A percentile compares a stretch with the other conserved stretches of the same genome.
phyloP scores from a whole-genome alignment of 768 basidiomycete genomes.

The Termitomyces sp. region DNA sequence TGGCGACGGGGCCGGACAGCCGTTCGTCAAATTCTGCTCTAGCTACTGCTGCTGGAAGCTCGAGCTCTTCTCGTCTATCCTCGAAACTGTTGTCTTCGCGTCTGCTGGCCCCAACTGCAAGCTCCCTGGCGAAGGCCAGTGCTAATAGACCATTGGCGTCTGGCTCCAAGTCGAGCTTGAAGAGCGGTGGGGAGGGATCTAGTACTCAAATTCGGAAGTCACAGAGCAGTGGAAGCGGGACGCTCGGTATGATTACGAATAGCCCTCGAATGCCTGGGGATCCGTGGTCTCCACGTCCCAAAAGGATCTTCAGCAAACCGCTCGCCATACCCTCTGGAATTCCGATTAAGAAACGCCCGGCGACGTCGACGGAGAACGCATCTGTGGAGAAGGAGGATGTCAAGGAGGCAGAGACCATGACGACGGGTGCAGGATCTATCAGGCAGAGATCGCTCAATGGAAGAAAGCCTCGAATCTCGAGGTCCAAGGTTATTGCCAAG shows the following conservation, averaged over 20 bases:
- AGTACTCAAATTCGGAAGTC: background rate
- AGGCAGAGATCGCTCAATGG: conserved; percentile 33
- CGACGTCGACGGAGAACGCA: background rate
- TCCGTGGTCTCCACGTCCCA: conserved; percentile 26
- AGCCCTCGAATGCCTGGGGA: conserved; percentile 16
- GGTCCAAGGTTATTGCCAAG: conserved; percentile 76
- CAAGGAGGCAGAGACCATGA: background rate
- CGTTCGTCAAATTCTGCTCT: background rate
- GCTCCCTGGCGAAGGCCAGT: conserved; percentile 63
- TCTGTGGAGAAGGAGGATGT: background rate
- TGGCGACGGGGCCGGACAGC: conserved; percentile 6
- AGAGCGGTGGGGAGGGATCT: conserved; percentile 3
- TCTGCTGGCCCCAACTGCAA: conserved; percentile 72
- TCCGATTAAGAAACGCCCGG: conserved; percentile 27
- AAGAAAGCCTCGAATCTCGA: conserved; percentile 75
- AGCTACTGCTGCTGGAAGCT: conserved; percentile 8
- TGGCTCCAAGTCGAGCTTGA: conserved; percentile 9
- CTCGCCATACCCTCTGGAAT: conserved; percentile 36
- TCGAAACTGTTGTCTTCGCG: conserved; percentile 31
- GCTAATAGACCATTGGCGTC: conserved; percentile 20
- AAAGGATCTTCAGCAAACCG: conserved; percentile 53
- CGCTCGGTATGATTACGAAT: conserved; percentile 31
- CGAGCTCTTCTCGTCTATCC: conserved; percentile 19
- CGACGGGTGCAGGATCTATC: background rate
- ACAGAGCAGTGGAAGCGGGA: background rate